These are phyloP conservation scores for Yamadazyma akitaensis DNA, from an alignment of 805 yeast genomes.

Conservation along the genomic window DNA sequence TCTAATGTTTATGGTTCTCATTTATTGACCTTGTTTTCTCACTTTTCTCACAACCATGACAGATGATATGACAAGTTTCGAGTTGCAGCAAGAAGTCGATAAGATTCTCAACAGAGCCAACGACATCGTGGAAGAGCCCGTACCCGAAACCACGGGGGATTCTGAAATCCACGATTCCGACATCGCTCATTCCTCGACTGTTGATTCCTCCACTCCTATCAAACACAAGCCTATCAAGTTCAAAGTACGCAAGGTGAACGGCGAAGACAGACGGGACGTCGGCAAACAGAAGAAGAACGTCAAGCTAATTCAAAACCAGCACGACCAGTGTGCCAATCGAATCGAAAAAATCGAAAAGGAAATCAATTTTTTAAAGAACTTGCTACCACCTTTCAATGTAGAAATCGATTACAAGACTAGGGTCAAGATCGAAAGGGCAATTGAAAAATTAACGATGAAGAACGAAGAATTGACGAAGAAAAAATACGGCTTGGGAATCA, in stretches of 20 bases:
- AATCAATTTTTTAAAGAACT: slow-evolving; percentile 32
- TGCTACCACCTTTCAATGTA: slow-evolving; percentile 43
- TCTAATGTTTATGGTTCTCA: too few relatives aligned
- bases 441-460: slow-evolving; percentile 36
- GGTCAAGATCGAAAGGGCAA: slow-evolving; percentile 37
- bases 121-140: not conserved
- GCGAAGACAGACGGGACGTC: not conserved
- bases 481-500: slow-evolving; percentile 39
- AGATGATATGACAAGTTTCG: slow-evolving; percentile 11
- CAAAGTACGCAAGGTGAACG: slow-evolving; percentile 31
- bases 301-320: slow-evolving; percentile 29
- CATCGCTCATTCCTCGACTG: not conserved
- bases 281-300: slow-evolving; percentile 12
- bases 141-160: not conserved
- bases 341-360: slow-evolving; percentile 41
- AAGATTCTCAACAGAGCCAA: slow-evolving; percentile 9
- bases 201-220: too few relatives aligned
- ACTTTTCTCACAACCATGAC: not conserved
- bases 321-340: slow-evolving; percentile 29
- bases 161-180: not conserved
- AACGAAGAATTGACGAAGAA: slow-evolving; percentile 41
- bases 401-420: slow-evolving; percentile 42
- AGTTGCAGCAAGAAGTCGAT: slow-evolving; percentile 9
- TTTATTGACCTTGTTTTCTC: too few relatives aligned
- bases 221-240: slow-evolving; percentile 22